Evolutionary conservation across 495 filamentous ascomycete species (phyloP).

Genomic region (Neurospora sp.): DNA sequence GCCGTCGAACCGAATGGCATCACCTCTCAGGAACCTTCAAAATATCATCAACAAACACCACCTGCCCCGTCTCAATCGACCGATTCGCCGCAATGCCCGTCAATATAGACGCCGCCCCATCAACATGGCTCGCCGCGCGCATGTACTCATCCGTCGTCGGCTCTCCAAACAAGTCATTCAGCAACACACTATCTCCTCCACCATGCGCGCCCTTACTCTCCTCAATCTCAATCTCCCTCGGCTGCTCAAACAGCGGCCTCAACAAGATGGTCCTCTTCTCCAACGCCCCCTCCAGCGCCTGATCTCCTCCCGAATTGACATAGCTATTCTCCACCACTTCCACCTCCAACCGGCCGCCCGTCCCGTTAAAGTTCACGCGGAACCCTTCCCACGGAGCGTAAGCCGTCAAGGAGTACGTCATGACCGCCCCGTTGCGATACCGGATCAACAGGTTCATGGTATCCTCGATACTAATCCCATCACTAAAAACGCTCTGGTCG

Average conservation of each 20-base stretch:
- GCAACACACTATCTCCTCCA: conserved; percentile 33
- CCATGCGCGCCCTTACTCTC: conserved; percentile 32
- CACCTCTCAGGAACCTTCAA: conserved; percentile 17
- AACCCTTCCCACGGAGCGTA: conserved; percentile 42
- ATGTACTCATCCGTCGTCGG: conserved; percentile 31
- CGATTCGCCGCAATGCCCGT: conserved; percentile 48
- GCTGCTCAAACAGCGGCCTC: conserved; percentile 34
- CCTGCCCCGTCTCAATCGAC: conserved; percentile 43
- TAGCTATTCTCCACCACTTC: conserved; percentile 41
- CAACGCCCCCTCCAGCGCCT: conserved; percentile 31
- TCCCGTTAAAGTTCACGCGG: conserved; percentile 37
- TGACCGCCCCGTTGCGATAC: conserved; percentile 41
- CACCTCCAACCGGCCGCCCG: conserved; percentile 33
- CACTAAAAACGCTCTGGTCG: conserved; percentile 48
- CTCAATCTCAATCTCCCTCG: conserved; percentile 31
- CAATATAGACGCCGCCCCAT: conserved; percentile 45
- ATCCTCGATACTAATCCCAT: conserved; percentile 51
- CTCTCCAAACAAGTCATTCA: conserved; percentile 37
- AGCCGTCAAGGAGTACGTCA: conserved; percentile 37
- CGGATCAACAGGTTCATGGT: conserved; percentile 48
- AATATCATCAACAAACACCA: conserved; percentile 37
- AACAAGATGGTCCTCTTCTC: conserved; percentile 28
- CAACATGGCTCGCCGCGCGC: conserved; percentile 37
- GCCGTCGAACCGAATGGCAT: no score
- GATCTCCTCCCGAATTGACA: conserved; percentile 37